Percentiles rank a stretch among this genome's conserved stretches.
phyloP scores from a whole-genome alignment of 2,329 filamentous ascomycete species.

The Fusarium heterosporum region DNA sequence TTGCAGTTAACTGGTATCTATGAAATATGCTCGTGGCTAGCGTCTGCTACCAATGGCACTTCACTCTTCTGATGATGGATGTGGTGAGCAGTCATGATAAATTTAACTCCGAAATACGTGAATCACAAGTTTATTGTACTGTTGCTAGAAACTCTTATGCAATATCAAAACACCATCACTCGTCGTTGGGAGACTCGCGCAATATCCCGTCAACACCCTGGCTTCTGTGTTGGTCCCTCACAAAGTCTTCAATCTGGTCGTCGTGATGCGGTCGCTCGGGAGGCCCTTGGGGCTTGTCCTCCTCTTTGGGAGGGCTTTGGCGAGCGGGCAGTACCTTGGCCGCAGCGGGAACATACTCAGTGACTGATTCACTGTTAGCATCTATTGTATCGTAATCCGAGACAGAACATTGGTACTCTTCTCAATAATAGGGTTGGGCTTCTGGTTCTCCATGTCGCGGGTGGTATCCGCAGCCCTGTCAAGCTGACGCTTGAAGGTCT shows the following conservation, averaged over 20 bases:
- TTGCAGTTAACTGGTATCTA: not conserved
- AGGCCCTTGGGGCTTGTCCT: conserved; percentile 48
- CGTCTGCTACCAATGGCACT: not conserved
- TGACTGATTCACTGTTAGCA: conserved; percentile 49
- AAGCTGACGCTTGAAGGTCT: conserved; percentile 59
- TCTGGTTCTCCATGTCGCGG: conserved; percentile 43
- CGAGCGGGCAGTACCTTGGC: conserved; percentile 56
- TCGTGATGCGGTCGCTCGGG: conserved; percentile 61
- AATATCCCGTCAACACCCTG: conserved; percentile 50
- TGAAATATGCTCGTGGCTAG: not conserved
- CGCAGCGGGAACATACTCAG: conserved; percentile 58
- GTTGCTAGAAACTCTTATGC: conserved; percentile 13
- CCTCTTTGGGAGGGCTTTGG: conserved; percentile 44
- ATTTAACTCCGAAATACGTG: not conserved
- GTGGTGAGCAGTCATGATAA: not conserved
- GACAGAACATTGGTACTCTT: conserved; percentile 53
- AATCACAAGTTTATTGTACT: conserved; percentile 19
- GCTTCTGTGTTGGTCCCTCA: conserved; percentile 65
- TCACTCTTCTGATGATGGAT: not conserved
- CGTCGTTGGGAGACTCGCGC: conserved; percentile 29
- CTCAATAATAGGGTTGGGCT: conserved; percentile 55
- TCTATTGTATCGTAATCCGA: not conserved
- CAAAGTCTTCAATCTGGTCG: conserved; percentile 63
- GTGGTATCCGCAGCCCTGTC: conserved; percentile 56
- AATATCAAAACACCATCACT: conserved; percentile 17